Evolutionary conservation across 768 basidiomycete species (phyloP).

Genomic region (Hypholoma fasciculare): DNA sequence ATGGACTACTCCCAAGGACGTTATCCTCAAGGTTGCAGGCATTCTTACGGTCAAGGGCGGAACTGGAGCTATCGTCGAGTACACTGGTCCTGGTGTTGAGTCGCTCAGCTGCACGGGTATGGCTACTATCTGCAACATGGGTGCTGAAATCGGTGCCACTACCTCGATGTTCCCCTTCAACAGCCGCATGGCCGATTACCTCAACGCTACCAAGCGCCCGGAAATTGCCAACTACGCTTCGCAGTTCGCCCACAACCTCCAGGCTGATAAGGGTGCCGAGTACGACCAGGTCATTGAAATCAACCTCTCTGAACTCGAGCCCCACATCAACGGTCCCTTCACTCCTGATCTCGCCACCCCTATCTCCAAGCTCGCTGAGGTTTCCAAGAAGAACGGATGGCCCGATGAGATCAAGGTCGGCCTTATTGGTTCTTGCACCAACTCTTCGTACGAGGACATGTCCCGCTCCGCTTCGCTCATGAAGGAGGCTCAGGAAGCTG

Average conservation of each 20-base stretch:
- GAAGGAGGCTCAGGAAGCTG: slow-evolving; percentile 83
- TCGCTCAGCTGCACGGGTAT: slow-evolving; percentile 98
- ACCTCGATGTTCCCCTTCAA: slow-evolving; percentile 99
- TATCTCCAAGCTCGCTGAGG: slow-evolving; percentile 90
- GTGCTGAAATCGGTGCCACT: slow-evolving; percentile 98
- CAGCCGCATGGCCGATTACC: slow-evolving; percentile 88
- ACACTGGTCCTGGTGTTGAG: slow-evolving; percentile 92
- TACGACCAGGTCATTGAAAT: slow-evolving; percentile 96
- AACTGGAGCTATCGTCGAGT: slow-evolving; percentile 98
- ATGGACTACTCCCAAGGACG: slow-evolving; percentile 99
- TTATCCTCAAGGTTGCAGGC: slow-evolving; percentile 98
- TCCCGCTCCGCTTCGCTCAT: slow-evolving; percentile 95
- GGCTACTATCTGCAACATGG: slow-evolving; percentile 99
- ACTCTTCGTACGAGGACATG: slow-evolving; percentile 99
- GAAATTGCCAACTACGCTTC: slow-evolving; percentile 90
- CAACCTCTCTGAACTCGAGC: slow-evolving; percentile 96
- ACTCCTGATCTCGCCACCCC: slow-evolving; percentile 99
- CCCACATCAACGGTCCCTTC: slow-evolving; percentile 99
- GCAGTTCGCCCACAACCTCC: slow-evolving; percentile 86
- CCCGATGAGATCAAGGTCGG: slow-evolving; percentile 96
- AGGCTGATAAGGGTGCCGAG: slow-evolving; percentile 84
- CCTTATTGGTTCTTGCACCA: slow-evolving; percentile 99
- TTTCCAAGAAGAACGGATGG: slow-evolving; percentile 95
- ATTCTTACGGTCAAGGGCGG: slow-evolving; percentile 99
- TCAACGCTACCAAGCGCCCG: slow-evolving; percentile 91